Evolutionary conservation across 106 monocot species (phyloP), one percentile per base, ranked within the genome.

Genomic region (Dactylorhiza incarnata): DNA sequence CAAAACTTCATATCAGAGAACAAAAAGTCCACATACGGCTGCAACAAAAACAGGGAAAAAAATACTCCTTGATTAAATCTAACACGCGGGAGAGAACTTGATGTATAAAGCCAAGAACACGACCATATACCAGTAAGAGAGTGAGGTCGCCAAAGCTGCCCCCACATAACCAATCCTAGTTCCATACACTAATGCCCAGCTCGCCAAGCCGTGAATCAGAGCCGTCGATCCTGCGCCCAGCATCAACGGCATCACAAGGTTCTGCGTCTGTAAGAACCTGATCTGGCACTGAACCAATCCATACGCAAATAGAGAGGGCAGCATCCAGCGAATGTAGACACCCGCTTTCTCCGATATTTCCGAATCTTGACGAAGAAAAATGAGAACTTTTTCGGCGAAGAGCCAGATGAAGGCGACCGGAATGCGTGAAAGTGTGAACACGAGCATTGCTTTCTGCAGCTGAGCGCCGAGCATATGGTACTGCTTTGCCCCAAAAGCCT

Each of bases 401-500:
- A 80, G 37, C 80, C 77, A 87, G 2, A 77, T 4, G 0, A 80
- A 29, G 11, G 73, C 61, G 50, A 87, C 59, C 5, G 80, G 74
- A 25, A 83, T 16, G 62, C 70, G 59, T 7, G 29, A 68, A n/a
- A 56, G 45, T 6, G 76, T 70, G 48, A 87, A 81, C 9, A 87
- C 66, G 37, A 87, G 74, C 83, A 80, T 75, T 2, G 86, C 83
- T 9, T 83, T 75, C 48, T 87, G 86, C 73, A 87, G 22, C 53
- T 87, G 80, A 25, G 83, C 63, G 16, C 86, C 86, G 8, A 87
- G 75, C 77, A 83, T 74, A 61, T 71, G 61, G 63, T 78, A 67
- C 65, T 78, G 72, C 71, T 81, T 84, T 44, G 81, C 86, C 0
- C 86, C 86, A 23, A 44, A 87, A 17, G 86, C 77, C 14, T 87